Percentiles rank a stretch among this genome's conserved stretches.
These are phyloP conservation scores for Verruconis gallopava DNA, from an alignment of 2,329 filamentous ascomycete species.

Conservation along the genomic window DNA sequence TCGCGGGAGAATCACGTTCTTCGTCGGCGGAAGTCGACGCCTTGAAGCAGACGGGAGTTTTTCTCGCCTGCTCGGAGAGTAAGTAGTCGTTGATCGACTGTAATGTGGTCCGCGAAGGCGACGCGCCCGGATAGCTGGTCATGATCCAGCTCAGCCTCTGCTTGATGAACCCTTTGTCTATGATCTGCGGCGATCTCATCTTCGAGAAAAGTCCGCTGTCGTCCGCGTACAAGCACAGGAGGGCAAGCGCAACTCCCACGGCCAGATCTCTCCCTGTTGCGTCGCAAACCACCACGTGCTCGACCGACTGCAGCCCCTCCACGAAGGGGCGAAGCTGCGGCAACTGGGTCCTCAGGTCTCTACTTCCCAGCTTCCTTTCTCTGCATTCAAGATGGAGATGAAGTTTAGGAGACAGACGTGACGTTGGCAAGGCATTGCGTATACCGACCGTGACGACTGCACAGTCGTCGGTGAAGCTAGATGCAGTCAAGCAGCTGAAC, in stretches of 20 bases:
- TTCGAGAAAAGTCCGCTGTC: constrained; percentile 35
- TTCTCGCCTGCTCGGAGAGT: constrained; percentile 39
- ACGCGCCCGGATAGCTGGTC: constrained; percentile 62
- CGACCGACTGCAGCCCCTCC: constrained; percentile 18
- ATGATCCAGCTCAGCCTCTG: constrained; percentile 72
- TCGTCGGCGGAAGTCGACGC: neutral
- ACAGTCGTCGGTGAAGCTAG: constrained; percentile 26
- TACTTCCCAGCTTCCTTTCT: constrained; percentile 63
- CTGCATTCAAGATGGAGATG: constrained; percentile 51
- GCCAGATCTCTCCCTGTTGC: constrained; percentile 69
- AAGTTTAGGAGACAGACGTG: constrained; percentile 29
- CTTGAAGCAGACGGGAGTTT: constrained; percentile 1
- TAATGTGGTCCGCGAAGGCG: constrained; percentile 71
- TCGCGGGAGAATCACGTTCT: no score
- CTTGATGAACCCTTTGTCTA: constrained; percentile 68
- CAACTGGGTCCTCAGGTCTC: constrained; percentile 65
- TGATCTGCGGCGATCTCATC: constrained; percentile 11
- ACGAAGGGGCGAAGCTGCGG: constrained; percentile 47
- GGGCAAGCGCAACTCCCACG: constrained; percentile 60
- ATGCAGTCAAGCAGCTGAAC: constrained; percentile 23
- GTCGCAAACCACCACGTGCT: constrained; percentile 48
- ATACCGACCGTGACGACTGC: constrained; percentile 32
- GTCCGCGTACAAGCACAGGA: constrained; percentile 62
- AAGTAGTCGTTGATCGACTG: constrained; percentile 88
- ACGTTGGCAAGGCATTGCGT: constrained; percentile 14